A percentile compares a stretch with the other conserved stretches of the same genome.
phyloP scores from a whole-genome alignment of 2,329 filamentous ascomycete species.

The Aspergillus pseudoviridinutans region DNA sequence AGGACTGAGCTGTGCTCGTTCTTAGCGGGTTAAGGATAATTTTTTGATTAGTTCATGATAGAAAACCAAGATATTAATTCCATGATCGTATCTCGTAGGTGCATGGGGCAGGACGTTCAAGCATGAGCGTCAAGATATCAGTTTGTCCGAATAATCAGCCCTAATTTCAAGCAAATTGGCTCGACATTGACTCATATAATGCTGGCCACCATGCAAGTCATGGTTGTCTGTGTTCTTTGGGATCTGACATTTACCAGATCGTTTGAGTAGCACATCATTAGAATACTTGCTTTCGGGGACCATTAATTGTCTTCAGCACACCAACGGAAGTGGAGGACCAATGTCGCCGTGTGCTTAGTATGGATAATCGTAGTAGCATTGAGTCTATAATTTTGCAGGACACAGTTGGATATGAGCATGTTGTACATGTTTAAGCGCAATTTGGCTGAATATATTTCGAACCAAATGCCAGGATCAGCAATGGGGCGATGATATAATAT shows the following conservation, averaged over 20 bases:
- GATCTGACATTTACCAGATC: not conserved
- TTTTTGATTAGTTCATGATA: not conserved
- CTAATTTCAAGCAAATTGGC: not conserved
- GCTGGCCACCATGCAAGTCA: not conserved
- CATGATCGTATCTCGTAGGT: not conserved
- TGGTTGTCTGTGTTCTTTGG: not conserved
- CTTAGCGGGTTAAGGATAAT: not conserved
- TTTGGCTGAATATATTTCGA: not conserved
- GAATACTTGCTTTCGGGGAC: not conserved
- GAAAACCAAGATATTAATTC: not conserved
- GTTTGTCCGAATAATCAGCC: not conserved
- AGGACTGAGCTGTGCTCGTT: constrained; percentile 27
- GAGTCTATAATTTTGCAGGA: too few species aligned
- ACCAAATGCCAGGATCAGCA: not conserved
- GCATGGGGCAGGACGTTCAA: not conserved
- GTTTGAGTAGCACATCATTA: not conserved
- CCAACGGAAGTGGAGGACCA: too few species aligned
- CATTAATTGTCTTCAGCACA: not conserved
- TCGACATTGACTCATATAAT: not conserved
- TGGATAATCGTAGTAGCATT: too few species aligned
- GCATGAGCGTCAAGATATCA: not conserved
- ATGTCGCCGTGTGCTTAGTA: not conserved
- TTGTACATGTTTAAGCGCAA: not conserved
- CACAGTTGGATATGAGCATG: too few species aligned
- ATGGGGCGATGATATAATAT: not conserved